Evolutionary conservation across 768 basidiomycete genomes (phyloP).

Genomic region (Tylopilus felleus): DNA sequence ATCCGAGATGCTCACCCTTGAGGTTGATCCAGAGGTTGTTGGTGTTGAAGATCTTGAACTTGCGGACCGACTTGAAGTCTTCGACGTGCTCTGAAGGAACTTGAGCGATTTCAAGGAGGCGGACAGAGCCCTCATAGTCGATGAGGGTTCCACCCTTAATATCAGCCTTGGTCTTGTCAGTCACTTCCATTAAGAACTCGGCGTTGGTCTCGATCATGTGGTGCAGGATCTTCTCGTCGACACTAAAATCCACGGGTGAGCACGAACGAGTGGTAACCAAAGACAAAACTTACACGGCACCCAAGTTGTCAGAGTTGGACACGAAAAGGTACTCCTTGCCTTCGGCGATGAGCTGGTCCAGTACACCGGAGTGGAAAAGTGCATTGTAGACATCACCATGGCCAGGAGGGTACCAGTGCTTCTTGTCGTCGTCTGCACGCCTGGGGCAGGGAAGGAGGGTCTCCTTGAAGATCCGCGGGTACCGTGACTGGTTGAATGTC

Average conservation of each 20-base stretch:
- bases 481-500: slow-evolving; percentile 71
- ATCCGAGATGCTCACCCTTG: slow-evolving; percentile 31
- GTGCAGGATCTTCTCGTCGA: slow-evolving; percentile 62
- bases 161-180: slow-evolving; percentile 81
- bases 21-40: slow-evolving; percentile 64
- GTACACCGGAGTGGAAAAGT: slow-evolving; percentile 64
- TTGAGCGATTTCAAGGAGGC: slow-evolving; percentile 75
- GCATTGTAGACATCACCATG: slow-evolving; percentile 77
- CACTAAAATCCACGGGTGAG: slow-evolving; percentile 34
- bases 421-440: slow-evolving; percentile 57
- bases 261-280: neutral
- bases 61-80: slow-evolving; percentile 71
- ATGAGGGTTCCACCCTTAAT: slow-evolving; percentile 72
- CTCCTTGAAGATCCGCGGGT: slow-evolving; percentile 72
- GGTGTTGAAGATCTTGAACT: slow-evolving; percentile 81
- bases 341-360: slow-evolving; percentile 64
- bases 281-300: slow-evolving; percentile 49
- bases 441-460: slow-evolving; percentile 61
- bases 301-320: slow-evolving; percentile 75
- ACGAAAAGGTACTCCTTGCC: slow-evolving; percentile 80
- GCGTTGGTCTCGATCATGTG: slow-evolving; percentile 64
- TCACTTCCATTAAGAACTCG: slow-evolving; percentile 75
- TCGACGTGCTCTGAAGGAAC: slow-evolving; percentile 70
- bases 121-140: slow-evolving; percentile 63
- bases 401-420: slow-evolving; percentile 73